Percentiles rank a stretch among this genome's conserved stretches.
phyloP scores from a whole-genome alignment of 2,329 filamentous ascomycete species.

The Coniochaeta sp. region DNA sequence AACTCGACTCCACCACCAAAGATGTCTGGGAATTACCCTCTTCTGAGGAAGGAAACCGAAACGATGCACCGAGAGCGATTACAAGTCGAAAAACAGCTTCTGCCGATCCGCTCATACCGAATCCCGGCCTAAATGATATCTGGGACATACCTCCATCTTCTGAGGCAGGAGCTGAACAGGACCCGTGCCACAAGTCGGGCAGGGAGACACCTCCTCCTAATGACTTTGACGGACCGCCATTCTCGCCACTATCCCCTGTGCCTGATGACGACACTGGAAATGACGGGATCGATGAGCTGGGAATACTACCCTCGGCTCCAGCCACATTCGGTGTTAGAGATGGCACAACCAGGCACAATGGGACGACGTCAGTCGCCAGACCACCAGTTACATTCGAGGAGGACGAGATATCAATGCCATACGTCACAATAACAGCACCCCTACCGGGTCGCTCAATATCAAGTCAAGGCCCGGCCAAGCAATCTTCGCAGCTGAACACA shows the following conservation, averaged over 20 bases:
- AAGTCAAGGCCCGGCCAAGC: neutral
- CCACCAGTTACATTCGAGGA: conserved; percentile 5
- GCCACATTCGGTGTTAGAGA: neutral
- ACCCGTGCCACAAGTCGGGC: neutral
- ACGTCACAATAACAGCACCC: conserved; percentile 27
- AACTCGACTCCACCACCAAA: neutral
- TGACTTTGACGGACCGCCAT: neutral
- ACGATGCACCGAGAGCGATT: neutral
- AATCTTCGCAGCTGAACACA: neutral
- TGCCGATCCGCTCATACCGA: neutral
- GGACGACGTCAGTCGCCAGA: neutral
- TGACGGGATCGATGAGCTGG: neutral
- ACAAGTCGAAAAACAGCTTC: conserved; percentile 1
- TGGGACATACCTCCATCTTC: neutral
- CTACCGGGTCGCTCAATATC: neutral
- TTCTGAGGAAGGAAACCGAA: conserved; percentile 3
- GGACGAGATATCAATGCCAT: conserved; percentile 29
- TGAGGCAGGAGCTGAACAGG: neutral
- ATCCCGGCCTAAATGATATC: neutral
- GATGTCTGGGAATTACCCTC: conserved; percentile 9
- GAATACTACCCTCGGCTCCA: neutral
- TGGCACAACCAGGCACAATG: neutral
- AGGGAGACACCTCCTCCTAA: neutral
- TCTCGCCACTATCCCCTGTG: neutral
- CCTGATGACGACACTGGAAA: neutral